phyloP scores from a whole-genome alignment of 2,329 filamentous ascomycete species.

The Fusarium sulawesiense region DNA sequence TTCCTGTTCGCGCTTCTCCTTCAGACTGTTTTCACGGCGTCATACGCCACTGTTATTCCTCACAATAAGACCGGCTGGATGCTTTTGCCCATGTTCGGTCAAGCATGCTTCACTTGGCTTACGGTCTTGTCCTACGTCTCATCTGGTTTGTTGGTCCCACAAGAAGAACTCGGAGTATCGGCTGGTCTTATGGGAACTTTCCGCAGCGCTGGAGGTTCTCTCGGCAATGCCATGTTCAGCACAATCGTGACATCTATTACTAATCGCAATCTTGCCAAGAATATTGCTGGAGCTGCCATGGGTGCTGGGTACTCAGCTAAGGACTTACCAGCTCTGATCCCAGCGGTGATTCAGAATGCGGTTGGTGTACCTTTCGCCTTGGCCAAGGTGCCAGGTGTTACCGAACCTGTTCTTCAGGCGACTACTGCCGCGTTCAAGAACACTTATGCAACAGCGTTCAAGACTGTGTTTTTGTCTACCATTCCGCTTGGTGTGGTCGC shows the following conservation, averaged over 20 bases:
- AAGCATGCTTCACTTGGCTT: conserved; percentile 15
- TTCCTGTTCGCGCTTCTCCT: conserved; percentile 9
- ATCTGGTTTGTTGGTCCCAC: conserved; percentile 6
- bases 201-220: conserved; percentile 16
- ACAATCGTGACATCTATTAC: conserved; percentile 10
- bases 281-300: conserved; percentile 12
- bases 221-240: conserved; percentile 23
- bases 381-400: conserved; percentile 17
- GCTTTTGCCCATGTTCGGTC: conserved; percentile 12
- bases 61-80: conserved; percentile 9
- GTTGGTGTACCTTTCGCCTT: conserved; percentile 14
- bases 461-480: conserved; percentile 13
- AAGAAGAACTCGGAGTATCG: conserved; percentile 13
- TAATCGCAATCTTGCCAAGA: conserved; percentile 4
- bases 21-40: conserved; percentile 9
- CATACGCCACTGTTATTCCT: conserved; percentile 4
- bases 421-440: conserved; percentile 10
- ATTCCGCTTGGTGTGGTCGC: conserved; percentile 1
- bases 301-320: neutral
- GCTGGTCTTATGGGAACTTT: conserved; percentile 16
- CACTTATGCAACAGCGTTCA: conserved; percentile 7
- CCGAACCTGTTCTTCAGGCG: conserved; percentile 4
- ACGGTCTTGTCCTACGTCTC: conserved; percentile 15
- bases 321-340: neutral
- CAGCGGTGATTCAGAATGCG: conserved; percentile 10